Conservation (phyloP, 2,329 filamentous ascomycete genomes). For the Neonectria ditissima region DNA sequence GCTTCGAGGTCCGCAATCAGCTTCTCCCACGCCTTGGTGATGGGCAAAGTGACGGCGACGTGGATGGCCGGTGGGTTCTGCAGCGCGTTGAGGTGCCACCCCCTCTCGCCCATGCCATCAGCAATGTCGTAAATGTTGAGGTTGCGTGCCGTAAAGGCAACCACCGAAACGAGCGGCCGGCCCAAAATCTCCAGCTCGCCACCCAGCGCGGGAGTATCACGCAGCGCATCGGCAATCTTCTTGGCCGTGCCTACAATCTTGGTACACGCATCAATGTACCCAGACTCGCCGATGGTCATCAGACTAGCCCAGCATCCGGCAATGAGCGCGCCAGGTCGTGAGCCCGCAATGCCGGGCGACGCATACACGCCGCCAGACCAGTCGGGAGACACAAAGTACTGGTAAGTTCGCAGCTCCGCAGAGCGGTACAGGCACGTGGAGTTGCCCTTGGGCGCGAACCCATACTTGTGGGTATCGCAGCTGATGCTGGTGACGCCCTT, state of each 20-base stretch:
- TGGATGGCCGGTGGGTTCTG: slow-evolving; percentile 94
- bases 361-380: slow-evolving; percentile 98
- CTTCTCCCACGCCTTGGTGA: slow-evolving; percentile 82
- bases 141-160: slow-evolving; percentile 86
- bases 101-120: slow-evolving; percentile 83
- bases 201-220: slow-evolving; percentile 74
- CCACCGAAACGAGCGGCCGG: slow-evolving; percentile 87
- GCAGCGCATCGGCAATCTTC: slow-evolving; percentile 81
- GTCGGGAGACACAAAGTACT: slow-evolving; percentile 96
- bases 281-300: slow-evolving; percentile 87
- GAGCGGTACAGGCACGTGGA: slow-evolving; percentile 92
- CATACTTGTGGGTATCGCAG: slow-evolving; percentile 99
- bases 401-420: slow-evolving; percentile 81
- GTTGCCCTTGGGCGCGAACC: slow-evolving; percentile 98
- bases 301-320: slow-evolving; percentile 95
- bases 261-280: slow-evolving; percentile 88
- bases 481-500: slow-evolving; percentile 95
- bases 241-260: slow-evolving; percentile 90
- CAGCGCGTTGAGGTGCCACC: slow-evolving; percentile 96
- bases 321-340: slow-evolving; percentile 91
- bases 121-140: slow-evolving; percentile 95
- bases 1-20: slow-evolving; percentile 79
- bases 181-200: slow-evolving; percentile 84
- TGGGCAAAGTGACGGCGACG: slow-evolving; percentile 90
- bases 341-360: slow-evolving; percentile 90